These are phyloP conservation scores for Whalleya microplaca DNA, from an alignment of 2,329 filamentous ascomycete genomes.

Conservation along the genomic window DNA sequence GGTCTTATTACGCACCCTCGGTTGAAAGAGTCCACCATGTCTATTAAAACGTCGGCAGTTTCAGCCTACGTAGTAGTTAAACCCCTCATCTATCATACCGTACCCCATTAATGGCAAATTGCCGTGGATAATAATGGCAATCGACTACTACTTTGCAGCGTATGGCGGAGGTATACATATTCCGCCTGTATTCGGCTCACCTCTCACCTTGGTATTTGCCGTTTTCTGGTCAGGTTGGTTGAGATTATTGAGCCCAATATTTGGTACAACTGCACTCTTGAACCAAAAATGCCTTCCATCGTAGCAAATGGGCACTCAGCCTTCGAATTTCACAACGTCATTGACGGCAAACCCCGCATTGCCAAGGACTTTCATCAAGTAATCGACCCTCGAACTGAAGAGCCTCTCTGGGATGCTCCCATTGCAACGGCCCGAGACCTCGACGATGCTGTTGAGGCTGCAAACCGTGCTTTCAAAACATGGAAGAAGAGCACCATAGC, in stretches of 20 bases:
- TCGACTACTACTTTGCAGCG: not conserved
- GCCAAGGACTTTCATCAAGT: conserved; percentile 41
- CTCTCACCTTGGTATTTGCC: not conserved
- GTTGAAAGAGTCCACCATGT: not conserved
- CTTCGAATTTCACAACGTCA: conserved; percentile 47
- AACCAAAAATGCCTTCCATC: conserved; percentile 19
- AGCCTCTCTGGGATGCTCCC: conserved; percentile 50
- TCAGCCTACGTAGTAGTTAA: not conserved
- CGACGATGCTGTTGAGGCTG: conserved; percentile 48
- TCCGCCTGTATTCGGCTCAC: not conserved
- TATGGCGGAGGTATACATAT: not conserved
- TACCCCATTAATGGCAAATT: not conserved
- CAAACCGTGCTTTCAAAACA: conserved; percentile 48
- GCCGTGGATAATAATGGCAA: not conserved
- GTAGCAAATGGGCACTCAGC: conserved; percentile 19
- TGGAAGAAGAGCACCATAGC: conserved; percentile 50
- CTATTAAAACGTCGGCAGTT: not conserved
- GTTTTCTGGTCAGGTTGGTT: conserved; percentile 5
- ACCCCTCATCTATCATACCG: not conserved
- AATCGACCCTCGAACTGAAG: conserved; percentile 49
- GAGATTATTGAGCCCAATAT: not conserved
- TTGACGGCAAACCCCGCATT: conserved; percentile 46
- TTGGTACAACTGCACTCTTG: conserved; percentile 6
- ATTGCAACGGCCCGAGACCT: conserved; percentile 47
- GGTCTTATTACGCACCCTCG: not conserved